These are phyloP conservation scores for Beauveria medogensis DNA, from an alignment of 2,329 filamentous ascomycete species.

Conservation along the genomic window DNA sequence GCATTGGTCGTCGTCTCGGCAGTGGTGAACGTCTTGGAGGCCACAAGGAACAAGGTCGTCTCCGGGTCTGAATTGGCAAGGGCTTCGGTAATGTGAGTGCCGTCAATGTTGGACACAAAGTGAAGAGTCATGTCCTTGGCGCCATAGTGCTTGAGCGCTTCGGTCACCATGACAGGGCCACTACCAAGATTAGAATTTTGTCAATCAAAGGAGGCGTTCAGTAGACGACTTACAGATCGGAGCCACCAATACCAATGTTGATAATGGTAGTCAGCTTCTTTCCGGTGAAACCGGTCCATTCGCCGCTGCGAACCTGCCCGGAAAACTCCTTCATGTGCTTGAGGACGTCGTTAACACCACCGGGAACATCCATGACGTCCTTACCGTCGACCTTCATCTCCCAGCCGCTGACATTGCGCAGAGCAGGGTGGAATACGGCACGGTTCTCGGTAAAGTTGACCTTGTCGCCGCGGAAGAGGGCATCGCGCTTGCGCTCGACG, in stretches of 20 bases:
- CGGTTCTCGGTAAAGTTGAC: conserved; percentile 99
- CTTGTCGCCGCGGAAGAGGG: conserved; percentile 95
- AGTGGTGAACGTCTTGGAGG: conserved; percentile 98
- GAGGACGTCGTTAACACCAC: conserved; percentile 82
- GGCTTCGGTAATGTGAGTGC: conserved; percentile 94
- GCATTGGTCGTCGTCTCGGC: conserved; percentile 96
- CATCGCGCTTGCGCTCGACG: conserved; percentile 87
- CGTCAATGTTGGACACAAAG: conserved; percentile 99
- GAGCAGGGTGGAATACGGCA: conserved; percentile 89
- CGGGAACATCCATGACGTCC: conserved; percentile 84
- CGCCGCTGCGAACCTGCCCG: conserved; percentile 84
- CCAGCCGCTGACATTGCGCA: conserved; percentile 83
- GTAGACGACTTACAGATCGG: conserved; percentile 72
- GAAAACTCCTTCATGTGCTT: conserved; percentile 98
- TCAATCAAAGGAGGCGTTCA: conserved; percentile 17
- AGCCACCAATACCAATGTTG: conserved; percentile 97
- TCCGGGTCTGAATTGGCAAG: conserved; percentile 84
- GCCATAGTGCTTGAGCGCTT: conserved; percentile 92
- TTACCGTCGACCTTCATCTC: conserved; percentile 78
- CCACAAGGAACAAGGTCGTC: conserved; percentile 96
- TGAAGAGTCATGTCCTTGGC: conserved; percentile 80
- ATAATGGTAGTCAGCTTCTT: conserved; percentile 95
- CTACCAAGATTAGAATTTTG: conserved; percentile 36
- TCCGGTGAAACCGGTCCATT: conserved; percentile 95
- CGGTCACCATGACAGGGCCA: conserved; percentile 97